Evolutionary conservation across 1,139 yeast species (phyloP).

Genomic region (Pichia sp.): DNA sequence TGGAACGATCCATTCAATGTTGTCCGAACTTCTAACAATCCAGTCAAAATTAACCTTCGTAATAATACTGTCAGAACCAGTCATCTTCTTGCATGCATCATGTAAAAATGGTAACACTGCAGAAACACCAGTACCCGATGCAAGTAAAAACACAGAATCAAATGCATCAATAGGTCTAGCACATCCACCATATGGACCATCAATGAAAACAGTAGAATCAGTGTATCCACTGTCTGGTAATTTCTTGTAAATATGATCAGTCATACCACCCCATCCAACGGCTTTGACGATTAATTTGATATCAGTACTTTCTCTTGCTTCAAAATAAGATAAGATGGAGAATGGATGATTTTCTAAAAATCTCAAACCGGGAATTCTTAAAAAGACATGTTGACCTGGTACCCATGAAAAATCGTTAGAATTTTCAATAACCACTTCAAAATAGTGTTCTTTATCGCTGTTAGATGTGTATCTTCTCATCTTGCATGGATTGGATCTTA

Average conservation of each 20-base stretch:
- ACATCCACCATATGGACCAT: slow-evolving; percentile 68
- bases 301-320: slow-evolving; percentile 27
- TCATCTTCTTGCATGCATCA: slow-evolving; percentile 28
- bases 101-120: slow-evolving; percentile 37
- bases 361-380: slow-evolving; percentile 47
- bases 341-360: slow-evolving; percentile 62
- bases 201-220: slow-evolving; percentile 41
- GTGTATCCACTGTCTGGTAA: slow-evolving; percentile 28
- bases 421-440: slow-evolving; percentile 43
- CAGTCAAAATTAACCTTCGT: slow-evolving; percentile 44
- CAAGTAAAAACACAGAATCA: slow-evolving; percentile 44
- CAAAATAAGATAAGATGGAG: slow-evolving; percentile 47
- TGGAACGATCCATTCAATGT: slow-evolving; percentile 43
- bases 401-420: slow-evolving; percentile 43
- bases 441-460: slow-evolving; percentile 23
- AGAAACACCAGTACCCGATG: slow-evolving; percentile 49
- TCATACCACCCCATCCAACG: slow-evolving; percentile 44
- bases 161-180: slow-evolving; percentile 49
- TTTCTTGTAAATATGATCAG: slow-evolving; percentile 35
- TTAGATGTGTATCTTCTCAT: slow-evolving; percentile 27
- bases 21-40: slow-evolving; percentile 41
- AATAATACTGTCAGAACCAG: slow-evolving; percentile 22
- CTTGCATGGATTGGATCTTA: slow-evolving; percentile 30
- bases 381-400: slow-evolving; percentile 62
- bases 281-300: slow-evolving; percentile 53